A percentile compares a stretch with the other conserved stretches of the same genome.
phyloP scores from a whole-genome alignment of 73 alveolate species.

The Paramecium tetraurelia region DNA sequence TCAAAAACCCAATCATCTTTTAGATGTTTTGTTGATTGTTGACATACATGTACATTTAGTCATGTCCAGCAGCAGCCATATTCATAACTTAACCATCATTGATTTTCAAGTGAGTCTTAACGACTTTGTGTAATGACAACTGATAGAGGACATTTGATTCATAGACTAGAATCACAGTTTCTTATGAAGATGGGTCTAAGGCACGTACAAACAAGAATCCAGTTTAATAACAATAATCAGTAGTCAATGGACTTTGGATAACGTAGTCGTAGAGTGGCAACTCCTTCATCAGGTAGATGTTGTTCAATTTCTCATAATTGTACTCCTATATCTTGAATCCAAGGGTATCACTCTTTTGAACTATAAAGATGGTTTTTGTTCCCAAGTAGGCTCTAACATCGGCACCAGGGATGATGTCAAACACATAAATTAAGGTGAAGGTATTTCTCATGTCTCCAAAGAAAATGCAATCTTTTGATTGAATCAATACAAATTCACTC shows the following conservation, averaged over 20 bases:
- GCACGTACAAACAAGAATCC: conserved; percentile 43
- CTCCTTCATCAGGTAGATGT: not conserved
- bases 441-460: not conserved
- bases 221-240: not conserved
- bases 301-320: not conserved
- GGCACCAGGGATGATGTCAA: not conserved
- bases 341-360: not conserved
- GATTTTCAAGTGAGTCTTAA: not conserved
- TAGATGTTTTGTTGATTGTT: not conserved
- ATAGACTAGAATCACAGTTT: conserved; percentile 17
- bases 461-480: not conserved
- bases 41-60: conserved; percentile 20
- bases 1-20: not conserved
- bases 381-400: not conserved
- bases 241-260: conserved; percentile 10
- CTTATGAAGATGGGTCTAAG: not conserved
- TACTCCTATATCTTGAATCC: not conserved
- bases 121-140: not conserved
- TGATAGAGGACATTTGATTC: not conserved
- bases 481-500: not conserved
- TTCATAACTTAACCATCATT: not conserved
- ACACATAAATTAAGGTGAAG: not conserved
- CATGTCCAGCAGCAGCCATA: conserved; percentile 16
- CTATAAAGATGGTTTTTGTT: not conserved
- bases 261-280: not conserved